Evolutionary conservation across 2,329 filamentous ascomycete species (phyloP).

Genomic region (Aplosporella prunicola): DNA sequence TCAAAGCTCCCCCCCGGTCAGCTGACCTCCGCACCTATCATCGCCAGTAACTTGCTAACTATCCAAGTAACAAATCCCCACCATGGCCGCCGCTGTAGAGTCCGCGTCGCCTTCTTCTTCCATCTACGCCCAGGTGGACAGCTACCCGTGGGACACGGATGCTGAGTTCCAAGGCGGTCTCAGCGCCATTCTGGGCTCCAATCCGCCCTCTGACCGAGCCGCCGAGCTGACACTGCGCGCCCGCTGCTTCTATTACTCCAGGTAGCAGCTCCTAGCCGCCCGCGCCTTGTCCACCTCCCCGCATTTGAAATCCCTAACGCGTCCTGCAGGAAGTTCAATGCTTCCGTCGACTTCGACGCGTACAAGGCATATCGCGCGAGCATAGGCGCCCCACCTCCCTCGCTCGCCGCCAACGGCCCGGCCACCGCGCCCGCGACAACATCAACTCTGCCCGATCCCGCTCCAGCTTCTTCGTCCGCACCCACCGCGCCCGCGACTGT

Average conservation of each 20-base stretch:
- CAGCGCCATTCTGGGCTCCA: conserved; percentile 52
- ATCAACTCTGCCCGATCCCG: neutral
- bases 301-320: too few species aligned
- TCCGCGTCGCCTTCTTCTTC: conserved; percentile 1
- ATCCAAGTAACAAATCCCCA: too few species aligned
- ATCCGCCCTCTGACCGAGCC: conserved; percentile 40
- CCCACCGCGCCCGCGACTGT: conserved; percentile 11
- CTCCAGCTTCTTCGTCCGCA: neutral
- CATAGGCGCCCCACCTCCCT: neutral
- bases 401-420: conserved; percentile 1
- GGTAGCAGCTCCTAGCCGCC: conserved; percentile 20
- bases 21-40: too few species aligned
- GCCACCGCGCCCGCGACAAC: neutral
- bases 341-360: conserved; percentile 51
- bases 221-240: conserved; percentile 54
- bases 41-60: too few species aligned
- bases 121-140: conserved; percentile 50
- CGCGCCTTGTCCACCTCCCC: too few species aligned
- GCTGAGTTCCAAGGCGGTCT: conserved; percentile 60
- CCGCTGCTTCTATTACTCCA: conserved; percentile 59
- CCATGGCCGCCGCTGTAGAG: conserved; percentile 1
- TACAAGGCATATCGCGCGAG: conserved; percentile 56
- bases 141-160: conserved; percentile 60
- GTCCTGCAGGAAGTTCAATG: conserved; percentile 32
- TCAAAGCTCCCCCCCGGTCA: too few species aligned